Conservation (phyloP, 1,284 basidiomycete species). For the Xerocomus amazonicus region DNA sequence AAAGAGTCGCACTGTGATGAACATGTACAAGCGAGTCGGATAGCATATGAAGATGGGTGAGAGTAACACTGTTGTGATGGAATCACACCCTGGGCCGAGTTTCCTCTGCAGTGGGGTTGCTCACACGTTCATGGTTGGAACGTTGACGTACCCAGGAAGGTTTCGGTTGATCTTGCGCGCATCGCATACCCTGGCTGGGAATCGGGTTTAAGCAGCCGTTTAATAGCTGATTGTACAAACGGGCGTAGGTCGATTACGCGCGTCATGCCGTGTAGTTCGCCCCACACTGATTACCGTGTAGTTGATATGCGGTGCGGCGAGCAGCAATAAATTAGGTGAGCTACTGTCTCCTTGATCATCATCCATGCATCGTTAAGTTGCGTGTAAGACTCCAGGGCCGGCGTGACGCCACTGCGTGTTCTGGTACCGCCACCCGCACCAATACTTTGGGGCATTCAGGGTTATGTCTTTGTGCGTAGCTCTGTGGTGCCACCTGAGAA, state of each 20-base stretch:
- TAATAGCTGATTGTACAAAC: background rate
- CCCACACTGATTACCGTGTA: background rate
- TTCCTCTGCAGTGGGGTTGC: background rate
- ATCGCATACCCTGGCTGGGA: background rate
- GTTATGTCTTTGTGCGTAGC: constrained; percentile 18
- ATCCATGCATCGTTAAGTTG: constrained; percentile 3
- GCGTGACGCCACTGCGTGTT: constrained; percentile 28
- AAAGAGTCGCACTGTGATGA: background rate
- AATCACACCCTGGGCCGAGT: background rate
- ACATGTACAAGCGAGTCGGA: constrained; percentile 1
- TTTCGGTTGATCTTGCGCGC: constrained; percentile 6
- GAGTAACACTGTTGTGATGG: background rate
- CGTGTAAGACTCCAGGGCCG: constrained; percentile 14
- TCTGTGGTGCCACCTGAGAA: constrained; percentile 19
- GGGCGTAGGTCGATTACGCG: background rate
- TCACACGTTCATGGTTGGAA: background rate
- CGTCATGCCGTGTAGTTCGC: constrained; percentile 1
- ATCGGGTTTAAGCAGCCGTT: background rate
- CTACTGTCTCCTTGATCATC: constrained; percentile 11
- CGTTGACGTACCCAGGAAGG: constrained; percentile 5
- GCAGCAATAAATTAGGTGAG: constrained; percentile 17
- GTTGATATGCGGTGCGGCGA: background rate
- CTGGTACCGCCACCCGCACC: constrained; percentile 5
- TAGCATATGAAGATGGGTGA: background rate
- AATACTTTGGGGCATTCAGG: constrained; percentile 18